Conservation (phyloP, 2,329 filamentous ascomycete genomes). For the Phialophora tarda region DNA sequence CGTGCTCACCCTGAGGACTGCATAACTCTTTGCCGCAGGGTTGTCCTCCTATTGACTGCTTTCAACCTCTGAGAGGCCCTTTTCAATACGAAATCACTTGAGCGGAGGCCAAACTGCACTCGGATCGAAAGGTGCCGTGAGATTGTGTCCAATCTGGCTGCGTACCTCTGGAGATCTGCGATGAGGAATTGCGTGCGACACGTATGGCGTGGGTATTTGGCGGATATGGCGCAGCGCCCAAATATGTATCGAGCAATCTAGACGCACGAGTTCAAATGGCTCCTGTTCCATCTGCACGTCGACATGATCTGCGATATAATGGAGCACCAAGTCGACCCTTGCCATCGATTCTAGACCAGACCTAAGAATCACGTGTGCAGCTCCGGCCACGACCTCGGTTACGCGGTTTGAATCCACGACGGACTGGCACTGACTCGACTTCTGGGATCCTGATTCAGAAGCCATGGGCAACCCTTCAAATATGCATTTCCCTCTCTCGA, state of each 20-base stretch:
- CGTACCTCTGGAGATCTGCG: not conserved
- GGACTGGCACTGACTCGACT: too few relatives aligned
- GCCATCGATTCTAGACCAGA: too few relatives aligned
- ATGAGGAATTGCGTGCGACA: not conserved
- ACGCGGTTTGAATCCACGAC: too few relatives aligned
- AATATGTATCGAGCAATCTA: conserved; percentile 9
- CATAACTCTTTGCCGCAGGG: not conserved
- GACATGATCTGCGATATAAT: not conserved
- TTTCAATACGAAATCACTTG: not conserved
- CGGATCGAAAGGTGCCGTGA: not conserved
- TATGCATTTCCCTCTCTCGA: too few relatives aligned
- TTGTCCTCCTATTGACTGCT: not conserved
- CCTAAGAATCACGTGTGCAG: too few relatives aligned
- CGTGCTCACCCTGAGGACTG: not conserved
- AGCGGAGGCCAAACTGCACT: not conserved
- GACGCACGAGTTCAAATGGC: not conserved
- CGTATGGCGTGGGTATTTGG: not conserved
- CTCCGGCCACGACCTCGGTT: too few relatives aligned
- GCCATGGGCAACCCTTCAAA: too few relatives aligned
- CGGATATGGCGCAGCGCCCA: not conserved
- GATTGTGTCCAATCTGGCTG: not conserved
- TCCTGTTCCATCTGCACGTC: not conserved
- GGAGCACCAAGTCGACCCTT: not conserved
- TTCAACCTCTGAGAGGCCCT: not conserved
- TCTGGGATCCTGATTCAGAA: too few relatives aligned